A percentile compares a stretch with the other conserved stretches of the same genome.
Conservation (phyloP, 2,329 filamentous ascomycete species). For the Achaetomium macrosporum region DNA sequence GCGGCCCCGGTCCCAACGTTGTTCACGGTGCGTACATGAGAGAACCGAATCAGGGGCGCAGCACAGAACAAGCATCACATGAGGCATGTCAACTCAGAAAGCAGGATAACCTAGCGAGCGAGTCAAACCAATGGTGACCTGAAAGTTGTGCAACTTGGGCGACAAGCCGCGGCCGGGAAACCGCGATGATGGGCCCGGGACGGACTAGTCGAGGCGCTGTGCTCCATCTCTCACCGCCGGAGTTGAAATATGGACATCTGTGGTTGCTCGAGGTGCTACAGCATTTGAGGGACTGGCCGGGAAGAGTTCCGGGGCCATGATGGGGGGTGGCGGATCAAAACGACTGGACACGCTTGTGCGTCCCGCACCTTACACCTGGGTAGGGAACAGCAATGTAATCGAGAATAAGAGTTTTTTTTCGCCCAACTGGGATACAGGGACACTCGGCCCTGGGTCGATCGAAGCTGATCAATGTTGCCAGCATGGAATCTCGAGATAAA, state of each 20-base stretch:
- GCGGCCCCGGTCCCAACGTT: too few relatives aligned
- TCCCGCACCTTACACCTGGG: neutral
- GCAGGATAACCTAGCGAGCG: too few relatives aligned
- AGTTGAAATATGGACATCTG: neutral
- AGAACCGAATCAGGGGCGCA: too few relatives aligned
- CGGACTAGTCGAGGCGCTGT: neutral
- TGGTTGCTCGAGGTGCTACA: slow-evolving; percentile 1
- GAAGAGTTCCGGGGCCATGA: slow-evolving; percentile 4
- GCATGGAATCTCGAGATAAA: neutral
- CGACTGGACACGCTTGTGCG: slow-evolving; percentile 1
- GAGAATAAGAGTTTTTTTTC: neutral
- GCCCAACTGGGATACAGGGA: neutral
- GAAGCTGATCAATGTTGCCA: too few relatives aligned
- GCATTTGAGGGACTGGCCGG: neutral
- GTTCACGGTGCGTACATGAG: too few relatives aligned
- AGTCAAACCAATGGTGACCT: neutral
- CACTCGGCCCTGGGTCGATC: neutral
- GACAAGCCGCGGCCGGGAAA: slow-evolving; percentile 1
- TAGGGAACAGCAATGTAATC: neutral
- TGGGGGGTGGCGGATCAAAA: slow-evolving; percentile 1
- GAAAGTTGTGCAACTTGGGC: neutral
- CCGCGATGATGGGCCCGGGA: neutral
- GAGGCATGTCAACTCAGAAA: neutral
- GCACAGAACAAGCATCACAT: too few relatives aligned
- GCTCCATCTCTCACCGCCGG: slow-evolving; percentile 6